A percentile compares a stretch with the other conserved stretches of the same genome.
Evolutionary conservation across 768 basidiomycete genomes (phyloP).

Genomic region (Suillus sp.): DNA sequence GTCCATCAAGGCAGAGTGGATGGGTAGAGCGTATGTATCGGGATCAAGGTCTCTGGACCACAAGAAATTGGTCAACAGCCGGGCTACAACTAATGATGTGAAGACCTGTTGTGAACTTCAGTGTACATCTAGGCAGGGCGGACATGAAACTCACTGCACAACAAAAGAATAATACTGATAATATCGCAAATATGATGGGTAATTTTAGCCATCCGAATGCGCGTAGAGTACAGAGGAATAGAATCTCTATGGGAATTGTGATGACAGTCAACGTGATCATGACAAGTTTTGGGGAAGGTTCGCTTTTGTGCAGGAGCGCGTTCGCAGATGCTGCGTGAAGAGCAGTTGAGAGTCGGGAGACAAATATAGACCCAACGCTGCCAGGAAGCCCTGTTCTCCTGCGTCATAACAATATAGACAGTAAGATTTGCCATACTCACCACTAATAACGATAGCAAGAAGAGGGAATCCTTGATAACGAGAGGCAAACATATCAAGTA

Average conservation of each 20-base stretch:
- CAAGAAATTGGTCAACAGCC: slow-evolving; percentile 67
- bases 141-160: slow-evolving; percentile 59
- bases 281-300: slow-evolving; percentile 51
- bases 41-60: slow-evolving; percentile 83
- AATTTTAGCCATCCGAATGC: slow-evolving; percentile 78
- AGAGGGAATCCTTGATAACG: slow-evolving; percentile 87
- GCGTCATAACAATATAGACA: slow-evolving; percentile 5
- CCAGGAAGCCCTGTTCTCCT: slow-evolving; percentile 70
- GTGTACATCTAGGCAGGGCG: slow-evolving; percentile 4
- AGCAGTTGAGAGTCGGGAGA: slow-evolving; percentile 87
- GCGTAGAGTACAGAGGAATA: slow-evolving; percentile 69
- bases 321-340: slow-evolving; percentile 55
- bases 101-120: slow-evolving; percentile 51
- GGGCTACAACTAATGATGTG: slow-evolving; percentile 69
- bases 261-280: slow-evolving; percentile 71
- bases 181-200: slow-evolving; percentile 64
- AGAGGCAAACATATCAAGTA: slow-evolving; percentile 87
- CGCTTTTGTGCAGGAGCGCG: slow-evolving; percentile 15
- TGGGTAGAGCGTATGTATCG: slow-evolving; percentile 91
- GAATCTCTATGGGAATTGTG: slow-evolving; percentile 77
- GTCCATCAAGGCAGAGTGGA: slow-evolving; percentile 89
- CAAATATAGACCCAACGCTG: slow-evolving; percentile 86
- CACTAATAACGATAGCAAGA: slow-evolving; percentile 85
- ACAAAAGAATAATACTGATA: slow-evolving; percentile 73
- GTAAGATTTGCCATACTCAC: slow-evolving; percentile 40